These are phyloP conservation scores for Tritrichomonas foetus DNA, from an alignment of 208 protist genomes.

Conservation along the genomic window DNA sequence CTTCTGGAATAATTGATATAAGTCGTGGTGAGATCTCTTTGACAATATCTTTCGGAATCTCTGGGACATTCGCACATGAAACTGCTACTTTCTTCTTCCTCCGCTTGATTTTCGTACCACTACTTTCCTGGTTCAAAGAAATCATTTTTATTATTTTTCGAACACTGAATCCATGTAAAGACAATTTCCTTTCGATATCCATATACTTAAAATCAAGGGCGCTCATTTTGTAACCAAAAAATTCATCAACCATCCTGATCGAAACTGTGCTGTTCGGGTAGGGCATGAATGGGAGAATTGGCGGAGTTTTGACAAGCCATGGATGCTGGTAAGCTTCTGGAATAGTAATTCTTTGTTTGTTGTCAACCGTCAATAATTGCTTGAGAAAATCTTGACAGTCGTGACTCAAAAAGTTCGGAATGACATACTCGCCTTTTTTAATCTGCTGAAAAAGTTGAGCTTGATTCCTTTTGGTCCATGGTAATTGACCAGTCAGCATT, in stretches of 20 bases:
- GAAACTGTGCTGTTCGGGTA: background rate
- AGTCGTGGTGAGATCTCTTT: no score
- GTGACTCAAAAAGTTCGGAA: background rate
- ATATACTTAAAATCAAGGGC: no score
- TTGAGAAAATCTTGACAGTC: background rate
- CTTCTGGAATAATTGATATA: no score
- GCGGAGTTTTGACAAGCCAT: background rate
- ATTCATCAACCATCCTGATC: background rate
- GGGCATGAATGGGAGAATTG: no score
- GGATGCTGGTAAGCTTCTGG: background rate
- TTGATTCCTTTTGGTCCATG: slow-evolving; percentile 29
- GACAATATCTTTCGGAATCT: no score
- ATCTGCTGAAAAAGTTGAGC: slow-evolving; percentile 30
- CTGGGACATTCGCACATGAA: no score
- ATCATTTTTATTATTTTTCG: no score
- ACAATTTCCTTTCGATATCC: no score
- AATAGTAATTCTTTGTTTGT: background rate
- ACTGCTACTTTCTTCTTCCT: no score
- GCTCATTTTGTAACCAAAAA: background rate
- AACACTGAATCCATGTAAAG: no score
- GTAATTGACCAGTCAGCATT: slow-evolving; percentile 10
- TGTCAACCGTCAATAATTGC: background rate
- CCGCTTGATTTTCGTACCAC: no score
- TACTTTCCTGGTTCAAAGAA: no score
- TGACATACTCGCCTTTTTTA: background rate